Evolutionary conservation across 75 land plant genomes (phyloP).

Genomic region (Gnetum montanum): DNA sequence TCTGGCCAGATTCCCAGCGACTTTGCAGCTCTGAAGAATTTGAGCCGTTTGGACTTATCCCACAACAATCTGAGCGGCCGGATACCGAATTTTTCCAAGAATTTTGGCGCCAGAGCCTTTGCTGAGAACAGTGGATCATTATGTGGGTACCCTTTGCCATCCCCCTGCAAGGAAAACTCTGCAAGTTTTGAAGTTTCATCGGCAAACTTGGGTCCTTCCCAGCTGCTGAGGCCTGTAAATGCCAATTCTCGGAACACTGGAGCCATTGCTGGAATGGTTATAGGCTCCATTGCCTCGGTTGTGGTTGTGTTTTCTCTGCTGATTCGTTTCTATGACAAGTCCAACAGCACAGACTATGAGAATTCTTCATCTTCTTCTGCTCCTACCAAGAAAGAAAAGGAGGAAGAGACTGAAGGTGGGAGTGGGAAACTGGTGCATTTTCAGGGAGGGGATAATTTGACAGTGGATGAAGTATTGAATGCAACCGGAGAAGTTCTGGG

Average conservation of each 20-base stretch:
- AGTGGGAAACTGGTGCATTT: constrained; percentile 21
- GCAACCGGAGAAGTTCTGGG: constrained; percentile 32
- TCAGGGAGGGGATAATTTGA: constrained; percentile 28
- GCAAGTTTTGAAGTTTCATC: constrained; percentile 1
- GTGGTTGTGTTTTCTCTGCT: constrained; percentile 4
- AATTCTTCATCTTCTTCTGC: constrained; percentile 8
- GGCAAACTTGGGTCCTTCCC: constrained; percentile 1
- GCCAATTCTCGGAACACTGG: constrained; percentile 3
- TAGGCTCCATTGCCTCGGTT: constrained; percentile 11
- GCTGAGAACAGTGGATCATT: constrained; percentile 4
- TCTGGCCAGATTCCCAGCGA: constrained; percentile 19
- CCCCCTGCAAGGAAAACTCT: not conserved
- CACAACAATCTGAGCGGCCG: constrained; percentile 27
- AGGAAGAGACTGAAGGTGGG: constrained; percentile 9
- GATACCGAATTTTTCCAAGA: constrained; percentile 14
- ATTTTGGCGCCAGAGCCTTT: not conserved
- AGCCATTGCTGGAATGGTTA: constrained; percentile 10
- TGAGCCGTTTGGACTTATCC: constrained; percentile 14
- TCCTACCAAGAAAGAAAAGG: constrained; percentile 17
- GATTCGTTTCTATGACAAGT: constrained; percentile 10
- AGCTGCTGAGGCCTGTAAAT: not conserved
- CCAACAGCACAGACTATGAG: not conserved
- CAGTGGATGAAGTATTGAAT: constrained; percentile 28
- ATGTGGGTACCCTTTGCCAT: constrained; percentile 10
- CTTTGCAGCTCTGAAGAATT: constrained; percentile 12